These are phyloP conservation scores for Neopestalotiopsis sp. DNA, from an alignment of 2,329 filamentous ascomycete genomes.

Conservation along the genomic window DNA sequence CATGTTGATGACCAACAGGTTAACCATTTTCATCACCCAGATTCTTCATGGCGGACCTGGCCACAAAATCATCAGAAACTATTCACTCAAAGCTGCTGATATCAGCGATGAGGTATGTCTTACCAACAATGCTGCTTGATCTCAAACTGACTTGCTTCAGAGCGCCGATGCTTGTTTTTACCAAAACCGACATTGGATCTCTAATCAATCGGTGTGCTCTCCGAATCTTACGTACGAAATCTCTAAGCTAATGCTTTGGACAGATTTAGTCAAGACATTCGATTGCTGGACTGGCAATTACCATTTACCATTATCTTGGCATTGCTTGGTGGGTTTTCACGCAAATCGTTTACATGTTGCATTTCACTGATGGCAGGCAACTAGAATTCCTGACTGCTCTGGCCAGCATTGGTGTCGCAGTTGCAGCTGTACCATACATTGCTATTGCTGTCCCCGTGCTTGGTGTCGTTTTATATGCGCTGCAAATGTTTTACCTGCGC, in stretches of 20 bases:
- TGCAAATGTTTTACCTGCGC: constrained; percentile 51
- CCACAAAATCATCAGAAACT: neutral
- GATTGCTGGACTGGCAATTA: constrained; percentile 47
- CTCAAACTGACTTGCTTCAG: neutral
- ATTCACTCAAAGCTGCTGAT: neutral
- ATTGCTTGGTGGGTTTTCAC: neutral
- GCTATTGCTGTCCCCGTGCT: neutral
- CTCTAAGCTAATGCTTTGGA: constrained; percentile 20
- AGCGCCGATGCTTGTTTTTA: constrained; percentile 46
- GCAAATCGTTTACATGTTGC: neutral
- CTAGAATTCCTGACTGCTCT: constrained; percentile 45
- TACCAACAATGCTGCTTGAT: neutral
- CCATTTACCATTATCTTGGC: constrained; percentile 38
- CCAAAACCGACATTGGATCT: constrained; percentile 42
- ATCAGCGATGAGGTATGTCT: constrained; percentile 7
- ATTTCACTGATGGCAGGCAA: neutral
- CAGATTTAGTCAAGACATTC: constrained; percentile 50
- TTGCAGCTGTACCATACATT: constrained; percentile 48
- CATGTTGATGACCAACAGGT: neutral
- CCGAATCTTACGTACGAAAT: too few relatives aligned
- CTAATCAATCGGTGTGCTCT: constrained; percentile 34
- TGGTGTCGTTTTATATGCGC: constrained; percentile 39
- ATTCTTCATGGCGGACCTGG: neutral
- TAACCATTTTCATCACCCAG: neutral
- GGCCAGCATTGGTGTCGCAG: constrained; percentile 39